Conservation (phyloP, 2,329 filamentous ascomycete genomes). For the Ophiocordyceps camponoti-leonardi region DNA sequence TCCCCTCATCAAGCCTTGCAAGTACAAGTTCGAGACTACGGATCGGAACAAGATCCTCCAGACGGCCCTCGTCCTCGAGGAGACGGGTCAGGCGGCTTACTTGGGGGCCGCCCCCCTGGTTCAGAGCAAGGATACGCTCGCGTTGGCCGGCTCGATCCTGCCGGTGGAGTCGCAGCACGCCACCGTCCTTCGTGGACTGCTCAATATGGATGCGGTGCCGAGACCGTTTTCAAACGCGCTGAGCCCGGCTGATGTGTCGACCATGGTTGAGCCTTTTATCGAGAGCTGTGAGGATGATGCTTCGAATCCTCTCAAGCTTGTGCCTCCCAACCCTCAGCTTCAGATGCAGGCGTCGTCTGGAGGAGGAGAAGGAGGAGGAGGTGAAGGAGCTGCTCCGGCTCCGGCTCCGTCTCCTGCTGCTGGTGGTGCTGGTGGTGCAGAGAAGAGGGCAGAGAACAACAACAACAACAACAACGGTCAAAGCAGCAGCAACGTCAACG, state of each 20-base stretch:
- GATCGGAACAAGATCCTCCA: slow-evolving; percentile 50
- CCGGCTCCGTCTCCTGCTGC: no score
- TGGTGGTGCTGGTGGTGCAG: no score
- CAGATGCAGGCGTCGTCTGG: slow-evolving; percentile 28
- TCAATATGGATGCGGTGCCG: slow-evolving; percentile 41
- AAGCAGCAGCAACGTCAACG: slow-evolving; percentile 3
- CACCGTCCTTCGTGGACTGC: slow-evolving; percentile 49
- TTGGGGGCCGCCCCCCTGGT: slow-evolving; percentile 54
- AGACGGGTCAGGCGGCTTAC: slow-evolving; percentile 56
- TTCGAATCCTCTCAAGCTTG: slow-evolving; percentile 20
- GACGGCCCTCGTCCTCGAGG: slow-evolving; percentile 54
- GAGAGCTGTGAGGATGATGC: slow-evolving; percentile 28
- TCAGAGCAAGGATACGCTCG: slow-evolving; percentile 39
- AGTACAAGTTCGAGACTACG: slow-evolving; percentile 56
- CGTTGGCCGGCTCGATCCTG: slow-evolving; percentile 51
- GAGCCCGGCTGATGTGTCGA: slow-evolving; percentile 52
- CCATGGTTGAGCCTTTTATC: slow-evolving; percentile 59
- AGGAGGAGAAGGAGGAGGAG: slow-evolving; percentile 13
- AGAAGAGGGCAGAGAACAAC: no score
- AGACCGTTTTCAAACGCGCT: slow-evolving; percentile 56
- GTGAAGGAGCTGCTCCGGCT: no score
- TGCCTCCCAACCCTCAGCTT: slow-evolving; percentile 41
- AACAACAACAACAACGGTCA: no score
- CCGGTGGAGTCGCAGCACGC: slow-evolving; percentile 61
- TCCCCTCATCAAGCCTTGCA: slow-evolving; percentile 50